These are phyloP conservation scores for Trichoderma virens DNA, from an alignment of 495 filamentous ascomycete genomes.

Conservation along the genomic window DNA sequence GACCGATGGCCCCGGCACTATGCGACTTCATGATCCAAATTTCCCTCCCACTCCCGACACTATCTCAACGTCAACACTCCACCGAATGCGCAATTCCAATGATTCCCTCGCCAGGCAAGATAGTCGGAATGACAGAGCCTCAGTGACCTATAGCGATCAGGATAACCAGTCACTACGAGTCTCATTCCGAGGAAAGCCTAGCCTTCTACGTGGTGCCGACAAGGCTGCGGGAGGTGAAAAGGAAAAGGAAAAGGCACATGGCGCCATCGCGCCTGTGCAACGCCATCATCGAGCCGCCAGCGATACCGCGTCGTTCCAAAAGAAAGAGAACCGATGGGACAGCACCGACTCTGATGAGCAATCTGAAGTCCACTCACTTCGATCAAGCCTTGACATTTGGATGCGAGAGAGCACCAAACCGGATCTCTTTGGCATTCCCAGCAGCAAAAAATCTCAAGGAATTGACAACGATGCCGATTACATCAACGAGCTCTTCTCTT, in stretches of 20 bases:
- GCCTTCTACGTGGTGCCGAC: conserved; percentile 21
- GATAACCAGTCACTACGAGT: neutral
- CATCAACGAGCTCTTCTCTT: conserved; percentile 24
- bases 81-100: conserved; percentile 29
- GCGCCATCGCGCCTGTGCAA: neutral
- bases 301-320: conserved; percentile 18
- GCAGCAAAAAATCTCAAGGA: conserved; percentile 15
- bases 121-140: neutral
- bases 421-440: conserved; percentile 40
- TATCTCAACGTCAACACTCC: conserved; percentile 42
- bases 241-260: neutral
- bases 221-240: conserved; percentile 10
- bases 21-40: conserved; percentile 21
- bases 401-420: conserved; percentile 36
- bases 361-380: conserved; percentile 18
- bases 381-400: conserved; percentile 35
- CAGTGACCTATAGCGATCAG: neutral
- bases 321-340: conserved; percentile 20
- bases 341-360: conserved; percentile 22
- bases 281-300: conserved; percentile 10
- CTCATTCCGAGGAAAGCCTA: conserved; percentile 20
- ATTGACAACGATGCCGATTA: conserved; percentile 20
- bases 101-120: conserved; percentile 20
- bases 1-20: conserved; percentile 26
- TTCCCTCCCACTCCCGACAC: conserved; percentile 51